Conservation (phyloP, 2,329 filamentous ascomycete genomes). For the Hypoxylon sp. region DNA sequence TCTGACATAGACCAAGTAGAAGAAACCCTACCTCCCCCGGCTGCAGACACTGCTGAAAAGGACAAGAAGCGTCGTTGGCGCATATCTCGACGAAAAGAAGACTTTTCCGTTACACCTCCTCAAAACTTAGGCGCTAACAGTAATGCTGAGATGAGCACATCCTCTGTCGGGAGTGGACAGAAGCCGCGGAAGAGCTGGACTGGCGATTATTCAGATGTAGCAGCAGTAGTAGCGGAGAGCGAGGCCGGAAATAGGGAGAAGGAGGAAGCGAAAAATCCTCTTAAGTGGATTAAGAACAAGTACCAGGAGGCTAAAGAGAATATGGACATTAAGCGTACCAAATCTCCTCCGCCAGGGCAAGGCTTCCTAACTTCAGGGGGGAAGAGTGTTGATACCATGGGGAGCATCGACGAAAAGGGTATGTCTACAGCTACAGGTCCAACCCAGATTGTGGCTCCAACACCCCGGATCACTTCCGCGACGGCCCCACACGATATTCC, state of each 20-base stretch:
- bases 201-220: slow-evolving; percentile 66
- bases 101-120: slow-evolving; percentile 63
- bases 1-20: slow-evolving; percentile 85
- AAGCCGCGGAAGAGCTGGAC: slow-evolving; percentile 66
- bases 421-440: slow-evolving; percentile 23
- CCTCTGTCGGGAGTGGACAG: slow-evolving; percentile 75
- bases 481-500: slow-evolving; percentile 50
- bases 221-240: slow-evolving; percentile 58
- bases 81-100: slow-evolving; percentile 77
- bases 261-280: slow-evolving; percentile 67
- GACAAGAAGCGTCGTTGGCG: slow-evolving; percentile 81
- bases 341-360: slow-evolving; percentile 65
- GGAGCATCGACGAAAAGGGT: slow-evolving; percentile 57
- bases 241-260: slow-evolving; percentile 59
- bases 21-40: slow-evolving; percentile 59
- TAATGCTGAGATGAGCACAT: slow-evolving; percentile 76
- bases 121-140: slow-evolving; percentile 72
- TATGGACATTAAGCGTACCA: slow-evolving; percentile 68
- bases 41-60: slow-evolving; percentile 67
- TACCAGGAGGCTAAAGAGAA: slow-evolving; percentile 73
- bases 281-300: slow-evolving; percentile 73
- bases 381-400: slow-evolving; percentile 66
- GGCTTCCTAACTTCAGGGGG: slow-evolving; percentile 58
- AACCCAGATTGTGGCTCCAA: slow-evolving; percentile 14
- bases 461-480: slow-evolving; percentile 19